Percentiles rank a stretch among this genome's conserved stretches.
Evolutionary conservation across 73 alveolate genomes (phyloP).

Genomic region (Paramecium caudatum): DNA sequence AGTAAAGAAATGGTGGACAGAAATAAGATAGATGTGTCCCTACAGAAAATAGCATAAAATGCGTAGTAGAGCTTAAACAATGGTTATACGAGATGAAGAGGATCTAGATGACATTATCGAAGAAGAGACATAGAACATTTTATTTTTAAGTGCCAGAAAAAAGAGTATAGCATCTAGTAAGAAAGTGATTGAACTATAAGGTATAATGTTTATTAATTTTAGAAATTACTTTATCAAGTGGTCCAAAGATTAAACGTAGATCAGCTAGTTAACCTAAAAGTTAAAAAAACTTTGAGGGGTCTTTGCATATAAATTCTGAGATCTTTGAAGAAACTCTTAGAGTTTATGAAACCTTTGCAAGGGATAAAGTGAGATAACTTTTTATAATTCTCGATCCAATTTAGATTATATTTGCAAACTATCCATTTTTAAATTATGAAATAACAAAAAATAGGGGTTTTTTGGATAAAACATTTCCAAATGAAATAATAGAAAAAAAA

Average conservation of each 20-base stretch:
- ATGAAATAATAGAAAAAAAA: conserved; percentile 51
- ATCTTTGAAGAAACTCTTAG: not conserved
- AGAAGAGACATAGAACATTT: not conserved
- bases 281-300: not conserved
- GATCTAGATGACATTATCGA: conserved; percentile 27
- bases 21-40: not conserved
- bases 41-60: not conserved
- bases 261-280: conserved; percentile 24
- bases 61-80: conserved; percentile 31
- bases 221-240: conserved; percentile 37
- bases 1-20: not conserved
- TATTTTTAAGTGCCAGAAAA: not conserved
- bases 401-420: not conserved
- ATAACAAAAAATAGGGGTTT: conserved; percentile 19
- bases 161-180: not conserved
- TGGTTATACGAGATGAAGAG: not conserved
- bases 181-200: conserved; percentile 4
- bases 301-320: conserved; percentile 8
- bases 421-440: conserved; percentile 23
- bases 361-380: conserved; percentile 15
- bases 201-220: not conserved
- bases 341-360: not conserved
- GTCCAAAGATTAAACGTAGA: conserved; percentile 5
- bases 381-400: conserved; percentile 41
- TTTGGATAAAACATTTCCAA: conserved; percentile 55